Evolutionary conservation across 805 yeast genomes (phyloP).

Genomic region (Sugiyamaella floridensis): DNA sequence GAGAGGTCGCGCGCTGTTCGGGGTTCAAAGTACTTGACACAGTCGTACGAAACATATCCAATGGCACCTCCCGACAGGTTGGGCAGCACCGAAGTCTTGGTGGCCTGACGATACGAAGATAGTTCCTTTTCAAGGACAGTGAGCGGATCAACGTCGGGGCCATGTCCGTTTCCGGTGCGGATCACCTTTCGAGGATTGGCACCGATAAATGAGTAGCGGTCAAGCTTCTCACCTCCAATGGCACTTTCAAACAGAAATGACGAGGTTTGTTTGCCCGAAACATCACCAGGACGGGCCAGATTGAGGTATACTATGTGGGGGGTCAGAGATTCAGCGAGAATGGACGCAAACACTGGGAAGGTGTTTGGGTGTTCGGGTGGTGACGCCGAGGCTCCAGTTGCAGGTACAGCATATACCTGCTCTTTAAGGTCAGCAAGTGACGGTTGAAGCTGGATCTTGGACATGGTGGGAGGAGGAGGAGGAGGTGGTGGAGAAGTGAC

Average conservation of each 20-base stretch:
- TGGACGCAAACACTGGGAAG: slow-evolving; percentile 72
- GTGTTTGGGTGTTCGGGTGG: slow-evolving; percentile 39
- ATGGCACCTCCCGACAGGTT: slow-evolving; percentile 95
- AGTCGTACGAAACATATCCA: slow-evolving; percentile 93
- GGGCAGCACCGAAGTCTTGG: slow-evolving; percentile 42
- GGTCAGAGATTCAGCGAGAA: slow-evolving; percentile 71
- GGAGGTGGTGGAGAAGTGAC: neutral
- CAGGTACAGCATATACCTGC: neutral
- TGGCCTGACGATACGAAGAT: slow-evolving; percentile 56
- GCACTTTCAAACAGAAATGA: slow-evolving; percentile 88
- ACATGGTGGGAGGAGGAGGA: neutral
- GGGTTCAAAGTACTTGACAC: slow-evolving; percentile 96
- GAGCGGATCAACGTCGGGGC: slow-evolving; percentile 73
- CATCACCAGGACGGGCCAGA: slow-evolving; percentile 56
- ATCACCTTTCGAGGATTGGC: slow-evolving; percentile 74
- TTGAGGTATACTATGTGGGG: slow-evolving; percentile 89
- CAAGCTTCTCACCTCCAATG: slow-evolving; percentile 79
- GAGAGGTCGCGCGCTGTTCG: slow-evolving; percentile 64
- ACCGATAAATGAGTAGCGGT: slow-evolving; percentile 88
- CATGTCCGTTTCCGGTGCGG: slow-evolving; percentile 66
- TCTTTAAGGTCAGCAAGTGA: slow-evolving; percentile 23
- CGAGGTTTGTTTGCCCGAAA: slow-evolving; percentile 31
- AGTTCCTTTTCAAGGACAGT: slow-evolving; percentile 67
- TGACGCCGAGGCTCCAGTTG: slow-evolving; percentile 30
- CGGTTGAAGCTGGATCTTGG: slow-evolving; percentile 31